Conservation (phyloP, 257 asterid genomes). For the Cynanchum wilfordii region DNA sequence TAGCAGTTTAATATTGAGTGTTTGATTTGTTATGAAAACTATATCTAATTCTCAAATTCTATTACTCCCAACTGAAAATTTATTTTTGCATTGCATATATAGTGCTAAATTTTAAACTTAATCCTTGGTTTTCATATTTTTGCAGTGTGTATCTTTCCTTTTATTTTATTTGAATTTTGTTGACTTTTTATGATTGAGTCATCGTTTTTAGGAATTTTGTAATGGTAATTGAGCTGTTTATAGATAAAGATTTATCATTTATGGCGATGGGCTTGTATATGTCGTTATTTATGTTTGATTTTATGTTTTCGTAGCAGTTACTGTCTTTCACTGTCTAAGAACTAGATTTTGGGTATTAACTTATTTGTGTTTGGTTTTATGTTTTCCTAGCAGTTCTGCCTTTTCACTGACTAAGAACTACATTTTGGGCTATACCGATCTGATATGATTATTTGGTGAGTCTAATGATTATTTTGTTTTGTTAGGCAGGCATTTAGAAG, state of each 20-base stretch:
- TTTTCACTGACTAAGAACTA: neutral
- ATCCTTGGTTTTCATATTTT: neutral
- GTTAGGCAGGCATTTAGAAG: slow-evolving; percentile 86
- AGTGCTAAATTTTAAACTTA: neutral
- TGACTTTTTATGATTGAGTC: neutral
- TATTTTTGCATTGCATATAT: no score
- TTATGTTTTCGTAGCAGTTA: neutral
- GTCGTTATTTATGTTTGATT: neutral
- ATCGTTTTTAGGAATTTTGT: neutral
- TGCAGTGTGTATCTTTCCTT: neutral
- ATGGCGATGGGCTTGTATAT: no score
- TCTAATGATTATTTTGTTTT: neutral
- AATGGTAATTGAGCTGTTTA: neutral
- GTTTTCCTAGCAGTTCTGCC: neutral
- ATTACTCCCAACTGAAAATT: neutral
- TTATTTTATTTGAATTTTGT: neutral
- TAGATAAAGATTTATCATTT: neutral
- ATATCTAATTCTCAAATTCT: neutral
- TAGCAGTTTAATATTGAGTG: neutral
- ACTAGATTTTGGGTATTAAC: neutral
- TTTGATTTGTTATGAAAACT: no score
- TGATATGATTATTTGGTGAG: neutral
- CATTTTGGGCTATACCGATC: neutral
- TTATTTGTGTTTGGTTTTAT: neutral
- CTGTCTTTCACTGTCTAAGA: neutral